Percentiles rank a stretch among this genome's conserved stretches.
These are phyloP conservation scores for Pseudopithomyces chartarum DNA, from an alignment of 2,329 filamentous ascomycete genomes.

Conservation along the genomic window DNA sequence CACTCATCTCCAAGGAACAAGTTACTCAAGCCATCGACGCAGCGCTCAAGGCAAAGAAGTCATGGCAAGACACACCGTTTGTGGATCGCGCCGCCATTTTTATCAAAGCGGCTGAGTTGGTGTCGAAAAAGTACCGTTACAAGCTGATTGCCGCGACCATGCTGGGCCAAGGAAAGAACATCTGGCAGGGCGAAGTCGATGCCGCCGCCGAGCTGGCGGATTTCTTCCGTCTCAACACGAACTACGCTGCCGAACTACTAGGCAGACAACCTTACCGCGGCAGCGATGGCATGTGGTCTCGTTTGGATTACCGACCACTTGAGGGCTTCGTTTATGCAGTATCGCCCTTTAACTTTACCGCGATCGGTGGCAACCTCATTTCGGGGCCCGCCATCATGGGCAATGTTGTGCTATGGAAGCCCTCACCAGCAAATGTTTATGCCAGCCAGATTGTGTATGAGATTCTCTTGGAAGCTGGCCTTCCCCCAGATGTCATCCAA, in stretches of 20 bases:
- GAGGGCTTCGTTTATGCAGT: constrained; percentile 95
- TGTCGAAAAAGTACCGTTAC: constrained; percentile 89
- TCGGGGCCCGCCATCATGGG: constrained; percentile 84
- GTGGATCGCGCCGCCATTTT: constrained; percentile 89
- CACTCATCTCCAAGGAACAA: constrained; percentile 75
- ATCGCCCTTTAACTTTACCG: constrained; percentile 94
- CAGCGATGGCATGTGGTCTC: constrained; percentile 80
- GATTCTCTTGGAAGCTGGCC: constrained; percentile 87
- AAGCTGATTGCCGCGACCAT: constrained; percentile 95
- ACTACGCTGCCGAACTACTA: constrained; percentile 89
- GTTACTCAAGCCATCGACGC: constrained; percentile 78
- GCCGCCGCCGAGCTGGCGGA: constrained; percentile 88
- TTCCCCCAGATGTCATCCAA: constrained; percentile 86
- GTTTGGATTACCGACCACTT: constrained; percentile 82
- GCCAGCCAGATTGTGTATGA: constrained; percentile 87
- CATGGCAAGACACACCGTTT: constrained; percentile 85
- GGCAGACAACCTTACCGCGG: constrained; percentile 82
- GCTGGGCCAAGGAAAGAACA: constrained; percentile 95
- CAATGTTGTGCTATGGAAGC: constrained; percentile 95
- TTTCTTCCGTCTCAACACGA: constrained; percentile 88
- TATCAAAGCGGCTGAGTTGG: constrained; percentile 89
- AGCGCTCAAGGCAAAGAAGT: constrained; percentile 78
- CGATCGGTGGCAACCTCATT: constrained; percentile 84
- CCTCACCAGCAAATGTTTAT: constrained; percentile 80
- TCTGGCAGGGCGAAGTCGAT: constrained; percentile 97